Evolutionary conservation across 2,329 filamentous ascomycete species (phyloP).

Genomic region (Colletotrichum sp.): DNA sequence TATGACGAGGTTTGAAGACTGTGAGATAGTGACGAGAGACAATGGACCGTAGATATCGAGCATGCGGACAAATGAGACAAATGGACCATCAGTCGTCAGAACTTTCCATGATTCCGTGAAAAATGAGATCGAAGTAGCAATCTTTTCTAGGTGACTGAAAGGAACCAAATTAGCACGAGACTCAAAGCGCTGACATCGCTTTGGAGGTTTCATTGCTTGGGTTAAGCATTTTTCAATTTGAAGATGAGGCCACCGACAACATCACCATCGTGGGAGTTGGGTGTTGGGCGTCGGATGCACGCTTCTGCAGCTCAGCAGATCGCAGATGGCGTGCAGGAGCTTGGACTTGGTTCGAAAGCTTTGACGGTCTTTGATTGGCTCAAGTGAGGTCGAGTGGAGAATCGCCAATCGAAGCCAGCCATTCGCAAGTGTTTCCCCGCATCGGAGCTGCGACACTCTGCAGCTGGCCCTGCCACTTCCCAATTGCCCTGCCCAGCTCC

Average conservation of each 20-base stretch:
- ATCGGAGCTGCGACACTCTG: constrained; percentile 1
- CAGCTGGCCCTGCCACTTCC: not conserved
- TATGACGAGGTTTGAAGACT: no score
- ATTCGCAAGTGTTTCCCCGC: constrained; percentile 14
- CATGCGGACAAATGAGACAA: not conserved
- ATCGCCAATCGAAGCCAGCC: not conserved
- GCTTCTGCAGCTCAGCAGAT: constrained; percentile 2
- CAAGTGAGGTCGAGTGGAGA: not conserved
- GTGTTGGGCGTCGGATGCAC: not conserved
- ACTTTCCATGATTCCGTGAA: not conserved
- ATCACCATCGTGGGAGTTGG: not conserved
- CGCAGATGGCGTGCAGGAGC: constrained; percentile 21
- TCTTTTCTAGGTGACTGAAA: fast-evolving
- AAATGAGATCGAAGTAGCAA: not conserved
- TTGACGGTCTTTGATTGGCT: not conserved
- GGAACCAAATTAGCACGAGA: no score
- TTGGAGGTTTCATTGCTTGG: not conserved
- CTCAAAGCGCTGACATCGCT: fast-evolving
- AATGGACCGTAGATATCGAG: fast-evolving
- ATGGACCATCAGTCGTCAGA: not conserved
- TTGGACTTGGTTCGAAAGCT: not conserved
- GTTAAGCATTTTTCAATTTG: fast-evolving
- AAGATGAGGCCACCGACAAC: not conserved
- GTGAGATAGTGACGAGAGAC: not conserved
- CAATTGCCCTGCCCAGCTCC: not conserved